Conservation (phyloP, 2,329 filamentous ascomycete genomes). For the Lachnum nothofagi region DNA sequence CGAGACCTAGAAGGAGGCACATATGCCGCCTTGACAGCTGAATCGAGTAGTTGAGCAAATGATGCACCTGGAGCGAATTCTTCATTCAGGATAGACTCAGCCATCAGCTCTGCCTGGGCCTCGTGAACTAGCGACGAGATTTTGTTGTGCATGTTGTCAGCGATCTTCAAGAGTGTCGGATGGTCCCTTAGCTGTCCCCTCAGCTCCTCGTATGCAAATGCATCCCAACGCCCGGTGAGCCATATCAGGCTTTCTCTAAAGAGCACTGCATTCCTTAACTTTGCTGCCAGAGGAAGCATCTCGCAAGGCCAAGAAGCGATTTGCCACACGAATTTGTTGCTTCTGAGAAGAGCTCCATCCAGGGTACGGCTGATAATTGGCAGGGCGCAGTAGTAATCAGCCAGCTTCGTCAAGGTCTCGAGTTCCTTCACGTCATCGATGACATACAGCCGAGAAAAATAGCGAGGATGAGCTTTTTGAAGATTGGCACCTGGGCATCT, state of each 20-base stretch:
- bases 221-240: neutral
- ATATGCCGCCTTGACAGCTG: too few species aligned
- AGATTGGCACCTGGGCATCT: neutral
- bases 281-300: neutral
- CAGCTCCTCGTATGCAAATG: neutral
- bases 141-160: neutral
- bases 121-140: too few species aligned
- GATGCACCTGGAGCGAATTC: too few species aligned
- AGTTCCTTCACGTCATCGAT: neutral
- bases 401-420: neutral
- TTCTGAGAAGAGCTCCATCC: neutral
- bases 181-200: neutral
- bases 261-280: neutral
- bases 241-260: neutral
- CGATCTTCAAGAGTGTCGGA: neutral
- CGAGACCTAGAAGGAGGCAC: too few species aligned
- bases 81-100: too few species aligned
- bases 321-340: neutral
- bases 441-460: neutral
- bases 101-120: too few species aligned
- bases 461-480: neutral
- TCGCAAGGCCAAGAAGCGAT: neutral
- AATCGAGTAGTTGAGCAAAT: too few species aligned
- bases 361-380: conserved; percentile 3
- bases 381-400: too few species aligned